A percentile compares a stretch with the other conserved stretches of the same genome.
Conservation (phyloP, 495 filamentous ascomycete species). For the Venustampulla echinocandica region DNA sequence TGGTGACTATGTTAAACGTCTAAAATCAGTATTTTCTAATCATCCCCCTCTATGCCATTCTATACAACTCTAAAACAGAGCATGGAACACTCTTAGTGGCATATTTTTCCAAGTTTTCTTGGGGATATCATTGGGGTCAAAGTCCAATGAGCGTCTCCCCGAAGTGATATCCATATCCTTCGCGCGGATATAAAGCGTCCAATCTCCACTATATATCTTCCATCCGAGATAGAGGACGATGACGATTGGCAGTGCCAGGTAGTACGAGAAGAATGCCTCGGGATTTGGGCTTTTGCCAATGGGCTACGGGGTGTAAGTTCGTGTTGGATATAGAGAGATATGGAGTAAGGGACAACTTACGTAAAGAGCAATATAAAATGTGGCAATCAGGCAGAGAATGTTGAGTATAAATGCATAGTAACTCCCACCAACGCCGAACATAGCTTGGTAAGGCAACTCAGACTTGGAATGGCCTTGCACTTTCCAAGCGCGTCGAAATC, state of each 20-base stretch:
- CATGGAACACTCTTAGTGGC: conserved; percentile 23
- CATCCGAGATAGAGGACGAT: conserved; percentile 2
- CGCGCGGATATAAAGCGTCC: conserved; percentile 4
- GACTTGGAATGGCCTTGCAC: conserved; percentile 43
- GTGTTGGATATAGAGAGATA: too few relatives aligned
- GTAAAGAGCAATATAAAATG: conserved; percentile 39
- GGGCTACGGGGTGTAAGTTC: neutral
- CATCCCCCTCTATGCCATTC: too few relatives aligned
- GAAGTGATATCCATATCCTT: conserved; percentile 18
- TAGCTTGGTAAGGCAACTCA: conserved; percentile 39
- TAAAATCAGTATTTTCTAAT: too few relatives aligned
- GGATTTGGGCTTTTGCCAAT: conserved; percentile 8
- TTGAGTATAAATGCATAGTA: conserved; percentile 51
- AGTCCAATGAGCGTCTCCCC: conserved; percentile 7
- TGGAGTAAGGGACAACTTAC: conserved; percentile 27
- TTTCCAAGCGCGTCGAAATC: conserved; percentile 56
- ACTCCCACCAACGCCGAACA: conserved; percentile 52
- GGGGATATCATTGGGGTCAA: conserved; percentile 14
- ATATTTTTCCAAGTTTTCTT: conserved; percentile 29
- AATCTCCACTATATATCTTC: neutral
- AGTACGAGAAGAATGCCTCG: conserved; percentile 2
- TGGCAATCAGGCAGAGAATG: conserved; percentile 52
- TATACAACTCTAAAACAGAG: conserved; percentile 33
- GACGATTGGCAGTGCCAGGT: conserved; percentile 29
- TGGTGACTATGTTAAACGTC: too few relatives aligned